phyloP scores from a whole-genome alignment of 2,329 filamentous ascomycete genomes.

The Lachnellula hyalina region DNA sequence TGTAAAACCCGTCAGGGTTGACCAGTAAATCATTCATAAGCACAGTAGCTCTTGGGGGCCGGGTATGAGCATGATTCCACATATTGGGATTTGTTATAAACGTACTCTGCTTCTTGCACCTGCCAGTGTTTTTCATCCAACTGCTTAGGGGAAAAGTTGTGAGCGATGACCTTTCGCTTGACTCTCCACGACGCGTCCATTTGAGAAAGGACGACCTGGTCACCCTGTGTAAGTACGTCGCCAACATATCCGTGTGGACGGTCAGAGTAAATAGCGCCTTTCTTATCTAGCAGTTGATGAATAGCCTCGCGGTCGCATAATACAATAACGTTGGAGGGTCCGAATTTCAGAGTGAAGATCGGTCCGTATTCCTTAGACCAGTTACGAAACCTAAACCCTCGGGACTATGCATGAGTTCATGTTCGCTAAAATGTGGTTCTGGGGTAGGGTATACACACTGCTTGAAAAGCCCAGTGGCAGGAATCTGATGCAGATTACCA shows the following conservation, averaged over 20 bases:
- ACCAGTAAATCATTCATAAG: constrained; percentile 3
- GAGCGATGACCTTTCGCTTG: background rate
- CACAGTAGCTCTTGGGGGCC: background rate
- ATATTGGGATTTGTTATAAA: too few relatives aligned
- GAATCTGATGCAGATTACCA: too few relatives aligned
- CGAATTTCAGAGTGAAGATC: constrained; percentile 4
- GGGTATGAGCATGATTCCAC: too few relatives aligned
- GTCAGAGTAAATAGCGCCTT: constrained; percentile 6
- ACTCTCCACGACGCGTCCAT: background rate
- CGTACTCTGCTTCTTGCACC: too few relatives aligned
- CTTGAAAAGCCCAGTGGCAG: too few relatives aligned
- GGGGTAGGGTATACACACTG: too few relatives aligned
- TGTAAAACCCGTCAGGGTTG: background rate
- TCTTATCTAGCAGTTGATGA: constrained; percentile 2
- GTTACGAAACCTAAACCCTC: too few relatives aligned
- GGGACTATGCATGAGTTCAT: too few relatives aligned
- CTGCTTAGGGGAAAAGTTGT: too few relatives aligned
- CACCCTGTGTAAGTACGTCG: background rate
- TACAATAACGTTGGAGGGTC: constrained; percentile 5
- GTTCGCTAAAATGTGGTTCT: too few relatives aligned
- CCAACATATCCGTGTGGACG: constrained; percentile 1
- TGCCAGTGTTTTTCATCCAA: too few relatives aligned
- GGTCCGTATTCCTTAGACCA: constrained; percentile 3
- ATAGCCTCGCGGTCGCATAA: background rate
- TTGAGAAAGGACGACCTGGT: background rate